Evolutionary conservation across 257 asterid genomes (phyloP).

Genomic region (Solanum stenotomum): DNA sequence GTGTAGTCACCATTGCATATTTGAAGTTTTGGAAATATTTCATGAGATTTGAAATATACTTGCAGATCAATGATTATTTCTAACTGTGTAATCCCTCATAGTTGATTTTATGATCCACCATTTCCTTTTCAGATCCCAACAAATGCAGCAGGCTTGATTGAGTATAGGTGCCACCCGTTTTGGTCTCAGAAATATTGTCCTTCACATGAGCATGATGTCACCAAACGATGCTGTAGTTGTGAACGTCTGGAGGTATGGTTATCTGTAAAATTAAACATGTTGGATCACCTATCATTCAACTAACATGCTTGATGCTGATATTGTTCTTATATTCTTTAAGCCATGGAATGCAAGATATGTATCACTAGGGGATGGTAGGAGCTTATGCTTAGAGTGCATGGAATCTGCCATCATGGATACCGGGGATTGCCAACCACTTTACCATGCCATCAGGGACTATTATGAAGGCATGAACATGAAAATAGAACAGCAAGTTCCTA

Average conservation of each 20-base stretch:
- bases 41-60: neutral
- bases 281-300: neutral
- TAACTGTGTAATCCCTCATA: neutral
- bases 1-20: neutral
- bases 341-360: constrained; percentile 52
- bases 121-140: constrained; percentile 64
- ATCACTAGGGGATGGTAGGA: constrained; percentile 79
- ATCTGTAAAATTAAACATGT: neutral
- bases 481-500: constrained; percentile 76
- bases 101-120: neutral
- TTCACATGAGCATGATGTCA: constrained; percentile 75
- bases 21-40: neutral
- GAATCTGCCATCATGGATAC: constrained; percentile 95
- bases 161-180: constrained; percentile 95
- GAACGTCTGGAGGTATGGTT: constrained; percentile 84
- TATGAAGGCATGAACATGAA: constrained; percentile 98
- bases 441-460: constrained; percentile 80
- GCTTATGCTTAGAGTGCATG: constrained; percentile 86
- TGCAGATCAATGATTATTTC: neutral
- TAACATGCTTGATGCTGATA: neutral
- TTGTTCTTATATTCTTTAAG: constrained; percentile 19
- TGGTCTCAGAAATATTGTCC: constrained; percentile 96
- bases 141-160: constrained; percentile 73
- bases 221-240: constrained; percentile 90
- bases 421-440: constrained; percentile 82